Evolutionary conservation across 768 basidiomycete species (phyloP).

Genomic region (Boletus rubroflammeus): DNA sequence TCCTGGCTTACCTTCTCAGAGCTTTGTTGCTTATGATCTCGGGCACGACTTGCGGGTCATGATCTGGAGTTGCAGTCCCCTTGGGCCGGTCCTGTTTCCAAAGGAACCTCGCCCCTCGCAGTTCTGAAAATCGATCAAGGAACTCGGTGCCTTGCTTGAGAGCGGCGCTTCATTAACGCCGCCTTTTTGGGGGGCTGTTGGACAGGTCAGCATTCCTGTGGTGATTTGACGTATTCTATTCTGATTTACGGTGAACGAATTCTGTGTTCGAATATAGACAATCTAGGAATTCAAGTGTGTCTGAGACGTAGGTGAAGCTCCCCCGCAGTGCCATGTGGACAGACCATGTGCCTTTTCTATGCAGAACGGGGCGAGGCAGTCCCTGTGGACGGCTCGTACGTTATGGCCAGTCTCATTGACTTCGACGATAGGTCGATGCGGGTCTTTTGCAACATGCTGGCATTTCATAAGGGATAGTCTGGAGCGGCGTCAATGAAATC

Average conservation of each 20-base stretch:
- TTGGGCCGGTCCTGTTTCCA: constrained; percentile 21
- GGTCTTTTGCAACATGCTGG: neutral
- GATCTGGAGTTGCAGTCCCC: constrained; percentile 24
- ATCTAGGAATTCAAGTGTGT: constrained; percentile 11
- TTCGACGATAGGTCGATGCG: constrained; percentile 23
- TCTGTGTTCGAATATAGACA: constrained; percentile 17
- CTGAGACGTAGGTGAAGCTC: neutral
- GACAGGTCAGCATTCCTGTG: constrained; percentile 24
- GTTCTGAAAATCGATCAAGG: constrained; percentile 29
- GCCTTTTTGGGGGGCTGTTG: constrained; percentile 5
- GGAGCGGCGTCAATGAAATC: constrained; percentile 9
- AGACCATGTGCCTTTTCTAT: constrained; percentile 10
- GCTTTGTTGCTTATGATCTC: constrained; percentile 22
- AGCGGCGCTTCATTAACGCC: constrained; percentile 14
- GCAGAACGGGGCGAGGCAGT: constrained; percentile 3
- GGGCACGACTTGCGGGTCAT: constrained; percentile 14
- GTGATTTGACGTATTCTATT: constrained; percentile 27
- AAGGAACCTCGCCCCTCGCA: constrained; percentile 14
- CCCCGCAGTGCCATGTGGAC: constrained; percentile 22
- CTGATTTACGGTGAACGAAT: constrained; percentile 23
- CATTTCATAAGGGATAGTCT: constrained; percentile 7
- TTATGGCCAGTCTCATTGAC: neutral
- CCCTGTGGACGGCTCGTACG: neutral
- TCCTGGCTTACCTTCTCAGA: constrained; percentile 6
- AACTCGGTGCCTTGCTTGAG: constrained; percentile 25